phyloP scores from a whole-genome alignment of 129 eudicot genomes.

The Sambucus nigra region DNA sequence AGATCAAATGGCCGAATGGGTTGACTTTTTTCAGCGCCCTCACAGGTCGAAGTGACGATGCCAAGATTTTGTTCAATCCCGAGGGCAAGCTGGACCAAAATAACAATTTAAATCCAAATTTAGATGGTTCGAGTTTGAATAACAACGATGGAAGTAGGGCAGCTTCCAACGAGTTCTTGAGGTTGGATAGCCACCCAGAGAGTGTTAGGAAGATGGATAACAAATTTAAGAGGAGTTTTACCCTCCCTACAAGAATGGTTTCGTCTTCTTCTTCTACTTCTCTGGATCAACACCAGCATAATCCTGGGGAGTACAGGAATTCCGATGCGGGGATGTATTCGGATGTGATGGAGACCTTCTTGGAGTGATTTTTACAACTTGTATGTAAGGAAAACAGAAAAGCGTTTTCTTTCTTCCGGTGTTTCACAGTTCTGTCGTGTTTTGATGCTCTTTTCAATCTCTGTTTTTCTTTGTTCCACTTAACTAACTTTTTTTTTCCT shows the following conservation, averaged over 20 bases:
- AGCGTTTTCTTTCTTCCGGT: no score
- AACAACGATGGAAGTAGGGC: slow-evolving; percentile 16
- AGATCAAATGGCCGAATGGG: slow-evolving; percentile 97
- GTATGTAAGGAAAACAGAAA: no score
- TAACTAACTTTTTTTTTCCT: no score
- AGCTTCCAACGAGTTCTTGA: slow-evolving; percentile 72
- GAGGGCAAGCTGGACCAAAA: slow-evolving; percentile 52
- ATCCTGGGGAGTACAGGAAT: slow-evolving; percentile 41
- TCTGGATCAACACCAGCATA: slow-evolving; percentile 48
- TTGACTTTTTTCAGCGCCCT: slow-evolving; percentile 67
- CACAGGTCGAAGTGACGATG: slow-evolving; percentile 58
- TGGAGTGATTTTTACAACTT: slow-evolving; percentile 56
- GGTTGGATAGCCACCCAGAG: slow-evolving; percentile 60
- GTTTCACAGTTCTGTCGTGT: no score
- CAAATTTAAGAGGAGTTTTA: slow-evolving; percentile 85
- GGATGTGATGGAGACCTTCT: no score
- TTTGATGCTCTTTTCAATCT: no score
- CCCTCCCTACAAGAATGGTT: slow-evolving; percentile 75
- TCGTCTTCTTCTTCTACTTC: slow-evolving; percentile 79
- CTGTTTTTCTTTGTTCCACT: no score
- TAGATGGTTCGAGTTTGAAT: slow-evolving; percentile 28
- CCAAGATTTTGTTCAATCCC: slow-evolving; percentile 56
- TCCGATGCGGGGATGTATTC: slow-evolving; percentile 67
- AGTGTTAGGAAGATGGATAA: slow-evolving; percentile 46
- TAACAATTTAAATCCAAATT: slow-evolving; percentile 28